Base-by-base conservation (phyloP, 352 stramenopile genomes). In the Plasmopara viticola region DNA sequence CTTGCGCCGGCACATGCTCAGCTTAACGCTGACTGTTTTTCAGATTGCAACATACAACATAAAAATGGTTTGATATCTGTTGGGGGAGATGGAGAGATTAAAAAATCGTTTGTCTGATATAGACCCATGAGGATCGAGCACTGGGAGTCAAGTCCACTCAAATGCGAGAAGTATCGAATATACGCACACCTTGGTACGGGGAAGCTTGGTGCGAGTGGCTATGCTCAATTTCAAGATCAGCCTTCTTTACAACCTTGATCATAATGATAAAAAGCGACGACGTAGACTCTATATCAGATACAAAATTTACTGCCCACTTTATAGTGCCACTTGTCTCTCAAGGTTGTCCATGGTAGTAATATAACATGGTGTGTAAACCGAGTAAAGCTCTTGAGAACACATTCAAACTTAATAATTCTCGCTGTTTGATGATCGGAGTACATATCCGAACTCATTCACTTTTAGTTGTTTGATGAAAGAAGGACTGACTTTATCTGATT, bases 381-480 rank as follows among this genome's bases (percentile, higher is more conserved):
- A 25, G 3, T 25, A 25, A 25, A 25, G n/a, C 20, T 25, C 20
- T 25, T 25, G 20, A 25, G 20, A 3, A 25, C 56, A 64, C 59
- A 64, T 64, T 50, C 13, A 57, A 39, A 15, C 13, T 35, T 5
- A 64, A 17, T 25, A 25, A 25, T 25, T 3, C 3, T 25, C 1
- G 20, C 3, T 25, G 20, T 25, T 25, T 25, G 20, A 25, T 25
- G 20, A 25, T 25, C 20, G 20, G 20, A 25, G 20, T 25, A 25
- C 20, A 25, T 25, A 25, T 25, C 3, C 20, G 1, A 3, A 25
- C 20, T 25, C 20, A 25, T 3, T 25, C 0, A 15, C 9, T 20
- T 59, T 64, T 0, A 64, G 30, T 31, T 64, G 56, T 39, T 62
- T 57, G 34, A 35, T 35, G 31, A 25, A 35, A 12, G 6, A 12